These are phyloP conservation scores for Geotrichum ghanense DNA, from an alignment of 805 yeast species.

Conservation along the genomic window DNA sequence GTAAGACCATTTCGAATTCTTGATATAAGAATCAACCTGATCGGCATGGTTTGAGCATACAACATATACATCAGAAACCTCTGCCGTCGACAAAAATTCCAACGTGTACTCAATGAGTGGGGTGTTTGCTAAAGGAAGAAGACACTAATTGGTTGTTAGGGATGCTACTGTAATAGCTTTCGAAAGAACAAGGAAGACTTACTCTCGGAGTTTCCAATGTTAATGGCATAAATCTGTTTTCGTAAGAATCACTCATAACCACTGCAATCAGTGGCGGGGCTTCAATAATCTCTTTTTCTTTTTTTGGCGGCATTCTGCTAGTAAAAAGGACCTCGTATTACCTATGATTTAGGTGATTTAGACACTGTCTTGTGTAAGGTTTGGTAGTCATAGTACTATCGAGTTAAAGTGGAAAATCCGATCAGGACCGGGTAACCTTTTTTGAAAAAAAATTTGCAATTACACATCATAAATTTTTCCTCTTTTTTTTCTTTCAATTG, in stretches of 20 bases:
- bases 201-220: conserved; percentile 71
- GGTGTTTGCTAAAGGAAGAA: conserved; percentile 83
- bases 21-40: conserved; percentile 73
- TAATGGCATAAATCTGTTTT: conserved; percentile 86
- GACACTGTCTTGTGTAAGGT: no score
- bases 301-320: conserved; percentile 11
- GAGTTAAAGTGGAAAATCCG: no score
- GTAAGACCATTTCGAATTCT: conserved; percentile 30
- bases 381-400: no score
- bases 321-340: no score
- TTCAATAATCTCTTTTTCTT: conserved; percentile 7
- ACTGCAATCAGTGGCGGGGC: conserved; percentile 40
- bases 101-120: conserved; percentile 92
- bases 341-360: no score
- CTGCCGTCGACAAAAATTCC: conserved; percentile 85
- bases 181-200: conserved; percentile 5
- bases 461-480: no score
- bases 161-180: background rate
- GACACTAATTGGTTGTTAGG: conserved; percentile 34
- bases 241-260: conserved; percentile 87
- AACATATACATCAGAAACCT: conserved; percentile 79
- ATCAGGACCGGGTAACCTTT: background rate
- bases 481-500: no score
- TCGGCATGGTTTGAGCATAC: conserved; percentile 89
- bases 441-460: no score